Evolutionary conservation across 352 stramenopile species (phyloP), one percentile per base, ranked within the genome.

Genomic region (Phytophthora multivora): DNA sequence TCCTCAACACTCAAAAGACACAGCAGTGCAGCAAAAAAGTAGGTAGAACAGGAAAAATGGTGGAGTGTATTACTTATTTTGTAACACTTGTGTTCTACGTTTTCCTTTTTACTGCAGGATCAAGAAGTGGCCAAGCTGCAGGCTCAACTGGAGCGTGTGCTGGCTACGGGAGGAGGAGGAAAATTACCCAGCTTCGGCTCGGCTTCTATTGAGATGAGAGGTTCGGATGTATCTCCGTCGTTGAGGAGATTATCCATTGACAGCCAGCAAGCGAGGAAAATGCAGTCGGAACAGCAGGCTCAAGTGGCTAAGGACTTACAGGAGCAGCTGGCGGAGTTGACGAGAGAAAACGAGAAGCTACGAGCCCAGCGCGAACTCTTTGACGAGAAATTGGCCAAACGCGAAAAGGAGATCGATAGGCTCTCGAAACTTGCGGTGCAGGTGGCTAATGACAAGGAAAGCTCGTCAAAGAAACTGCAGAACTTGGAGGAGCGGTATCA

Each of bases 341-440:
- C 51, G 5, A 51, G 42, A 19, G 81, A 90, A 55, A 82, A 90
- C 36, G 61, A 62, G 15, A 63, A 60, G n/a, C 54, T 88, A 18
- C 72, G 69, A 19, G 57, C 68, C 9, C 58, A 80, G 21, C 72
- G 66, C 19, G 60, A 79, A 2, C 31, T 71, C 9, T 75, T 92
- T n/a, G 53, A 66, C 30, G 73, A 81, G 6, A 88, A 88, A 30
- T 40, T 95, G 8, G 48, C 63, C 8, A 75, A 86, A 50, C 84
- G 82, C 6, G 86, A 95, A 53, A 51, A 80, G 18, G 86, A 95
- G 62, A 95, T 93, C 30, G 61, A 65, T 26, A 75, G 82, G 15
- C 63, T 93, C 8, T 75, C 77, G 5, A 88, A 86, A 54, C 39
- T 90, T 3, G 74, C 71, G 2, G 65, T 78, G 9, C 53, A 75